phyloP scores from a whole-genome alignment of 1,284 basidiomycete species.

The Cutaneotrichosporon cavernicola region DNA sequence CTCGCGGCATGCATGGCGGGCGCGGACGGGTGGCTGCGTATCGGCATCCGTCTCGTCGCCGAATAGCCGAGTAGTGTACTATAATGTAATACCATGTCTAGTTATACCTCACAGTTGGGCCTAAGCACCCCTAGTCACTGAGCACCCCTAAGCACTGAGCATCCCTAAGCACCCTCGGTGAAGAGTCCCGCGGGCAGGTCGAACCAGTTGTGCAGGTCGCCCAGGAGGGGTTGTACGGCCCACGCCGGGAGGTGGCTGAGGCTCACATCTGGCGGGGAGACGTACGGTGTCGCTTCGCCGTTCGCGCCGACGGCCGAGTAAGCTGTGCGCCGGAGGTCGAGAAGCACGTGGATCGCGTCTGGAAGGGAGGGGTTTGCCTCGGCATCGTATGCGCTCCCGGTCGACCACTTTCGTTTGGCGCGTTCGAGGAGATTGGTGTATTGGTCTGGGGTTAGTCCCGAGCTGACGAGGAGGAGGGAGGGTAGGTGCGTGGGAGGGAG shows the following conservation, averaged over 20 bases:
- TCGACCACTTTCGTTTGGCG: slow-evolving; percentile 48
- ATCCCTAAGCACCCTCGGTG: slow-evolving; percentile 8
- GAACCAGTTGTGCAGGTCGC: slow-evolving; percentile 52
- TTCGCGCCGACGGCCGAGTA: slow-evolving; percentile 46
- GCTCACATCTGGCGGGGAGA: slow-evolving; percentile 39
- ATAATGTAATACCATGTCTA: slow-evolving; percentile 7
- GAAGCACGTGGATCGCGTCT: slow-evolving; percentile 51
- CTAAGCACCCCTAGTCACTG: too few species aligned
- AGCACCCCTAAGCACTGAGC: too few species aligned
- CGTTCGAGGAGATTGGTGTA: slow-evolving; percentile 51
- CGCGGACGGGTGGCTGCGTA: slow-evolving; percentile 90
- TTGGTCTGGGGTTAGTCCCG: slow-evolving; percentile 36
- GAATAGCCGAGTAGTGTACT: slow-evolving; percentile 25
- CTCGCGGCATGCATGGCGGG: slow-evolving; percentile 82
- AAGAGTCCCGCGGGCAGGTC: slow-evolving; percentile 47
- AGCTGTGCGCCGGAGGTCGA: slow-evolving; percentile 51
- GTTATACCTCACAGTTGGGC: background rate
- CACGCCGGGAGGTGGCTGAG: slow-evolving; percentile 46
- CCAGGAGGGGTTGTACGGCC: slow-evolving; percentile 47
- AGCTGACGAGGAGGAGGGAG: background rate
- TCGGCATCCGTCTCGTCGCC: slow-evolving; percentile 67
- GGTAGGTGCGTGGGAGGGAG: background rate
- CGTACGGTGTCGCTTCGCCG: slow-evolving; percentile 37
- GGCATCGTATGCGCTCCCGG: slow-evolving; percentile 24
- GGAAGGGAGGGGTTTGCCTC: slow-evolving; percentile 41